These are phyloP conservation scores for Debaryomycetaceae sp. DNA, from an alignment of 1,139 yeast genomes.

Conservation along the genomic window DNA sequence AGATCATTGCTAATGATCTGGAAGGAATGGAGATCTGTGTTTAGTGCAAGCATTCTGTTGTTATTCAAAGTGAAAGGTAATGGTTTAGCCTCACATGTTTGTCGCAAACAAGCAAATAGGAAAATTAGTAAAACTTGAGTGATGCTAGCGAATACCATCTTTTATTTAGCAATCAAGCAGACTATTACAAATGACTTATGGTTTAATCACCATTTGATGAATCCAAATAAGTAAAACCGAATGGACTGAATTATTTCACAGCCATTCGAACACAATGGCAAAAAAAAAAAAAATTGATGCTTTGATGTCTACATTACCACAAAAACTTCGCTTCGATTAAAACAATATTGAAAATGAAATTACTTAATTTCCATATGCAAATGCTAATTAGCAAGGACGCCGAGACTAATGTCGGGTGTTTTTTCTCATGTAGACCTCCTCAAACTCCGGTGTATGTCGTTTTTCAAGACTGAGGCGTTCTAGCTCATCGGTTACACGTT, in stretches of 20 bases:
- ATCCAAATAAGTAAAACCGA: no score
- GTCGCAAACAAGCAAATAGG: neutral
- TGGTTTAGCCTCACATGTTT: neutral
- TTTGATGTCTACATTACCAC: neutral
- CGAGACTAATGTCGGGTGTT: conserved; percentile 20
- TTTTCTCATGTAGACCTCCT: conserved; percentile 35
- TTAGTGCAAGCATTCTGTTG: neutral
- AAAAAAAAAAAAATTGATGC: no score
- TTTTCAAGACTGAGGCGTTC: conserved; percentile 38
- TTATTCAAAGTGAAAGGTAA: neutral
- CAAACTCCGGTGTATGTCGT: conserved; percentile 43
- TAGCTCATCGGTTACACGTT: conserved; percentile 43
- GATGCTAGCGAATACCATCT: neutral
- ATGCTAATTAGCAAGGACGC: neutral
- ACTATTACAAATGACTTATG: no score
- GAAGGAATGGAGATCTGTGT: neutral
- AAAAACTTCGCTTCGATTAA: neutral
- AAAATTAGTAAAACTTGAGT: neutral
- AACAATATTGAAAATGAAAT: neutral
- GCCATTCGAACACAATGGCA: neutral
- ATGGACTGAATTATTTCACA: neutral
- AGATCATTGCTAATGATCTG: neutral
- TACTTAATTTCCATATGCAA: neutral
- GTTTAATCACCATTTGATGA: no score
- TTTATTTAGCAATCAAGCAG: neutral